These are phyloP conservation scores for Fusarium lateritium DNA, from an alignment of 2,329 filamentous ascomycete species.

Conservation along the genomic window DNA sequence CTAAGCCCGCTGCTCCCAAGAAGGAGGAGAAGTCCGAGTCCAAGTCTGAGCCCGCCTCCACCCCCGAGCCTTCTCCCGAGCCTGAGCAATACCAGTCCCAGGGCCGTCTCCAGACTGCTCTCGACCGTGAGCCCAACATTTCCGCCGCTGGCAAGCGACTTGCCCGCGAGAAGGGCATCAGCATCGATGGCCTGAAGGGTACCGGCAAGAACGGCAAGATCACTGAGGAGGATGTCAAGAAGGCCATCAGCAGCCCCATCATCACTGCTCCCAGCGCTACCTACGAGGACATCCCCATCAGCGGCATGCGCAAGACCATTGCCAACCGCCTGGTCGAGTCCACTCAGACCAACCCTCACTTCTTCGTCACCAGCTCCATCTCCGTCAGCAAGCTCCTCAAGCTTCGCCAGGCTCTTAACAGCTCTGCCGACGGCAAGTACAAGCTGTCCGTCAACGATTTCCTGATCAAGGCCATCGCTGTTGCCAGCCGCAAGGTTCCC, in stretches of 20 bases:
- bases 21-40: constrained; percentile 78
- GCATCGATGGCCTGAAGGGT: constrained; percentile 85
- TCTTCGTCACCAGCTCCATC: constrained; percentile 92
- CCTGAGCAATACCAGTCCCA: constrained; percentile 80
- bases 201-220: constrained; percentile 88
- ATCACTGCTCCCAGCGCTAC: constrained; percentile 71
- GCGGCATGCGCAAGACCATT: constrained; percentile 98
- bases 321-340: constrained; percentile 91
- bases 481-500: constrained; percentile 93
- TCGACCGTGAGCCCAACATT: constrained; percentile 85
- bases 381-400: constrained; percentile 97
- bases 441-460: constrained; percentile 99
- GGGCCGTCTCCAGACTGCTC: constrained; percentile 84
- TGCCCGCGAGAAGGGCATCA: constrained; percentile 87
- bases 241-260: constrained; percentile 74
- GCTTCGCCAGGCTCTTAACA: constrained; percentile 94
- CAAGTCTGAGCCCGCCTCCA: constrained; percentile 67
- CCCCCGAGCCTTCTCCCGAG: constrained; percentile 61
- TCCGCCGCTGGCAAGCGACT: constrained; percentile 83
- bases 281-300: constrained; percentile 88
- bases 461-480: constrained; percentile 94
- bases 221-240: constrained; percentile 94
- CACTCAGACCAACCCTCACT: constrained; percentile 95
- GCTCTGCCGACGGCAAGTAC: constrained; percentile 90
- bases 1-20: constrained; percentile 74